Percentiles rank a stretch among this genome's conserved stretches.
Conservation (phyloP, 2,329 filamentous ascomycete species). For the Cryphonectria carpinicola region DNA sequence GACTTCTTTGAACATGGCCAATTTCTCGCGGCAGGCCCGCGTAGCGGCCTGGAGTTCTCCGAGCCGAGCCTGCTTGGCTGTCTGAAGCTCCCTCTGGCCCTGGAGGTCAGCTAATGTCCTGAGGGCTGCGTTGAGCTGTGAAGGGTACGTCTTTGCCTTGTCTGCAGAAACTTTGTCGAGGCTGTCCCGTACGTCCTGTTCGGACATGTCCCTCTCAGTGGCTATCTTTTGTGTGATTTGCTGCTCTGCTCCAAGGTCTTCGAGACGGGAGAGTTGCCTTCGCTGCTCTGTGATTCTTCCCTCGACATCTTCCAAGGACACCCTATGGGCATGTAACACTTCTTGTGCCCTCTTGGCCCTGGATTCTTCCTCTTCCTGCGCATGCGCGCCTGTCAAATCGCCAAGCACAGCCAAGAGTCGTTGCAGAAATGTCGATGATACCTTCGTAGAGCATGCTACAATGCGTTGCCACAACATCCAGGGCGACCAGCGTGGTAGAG, state of each 20-base stretch:
- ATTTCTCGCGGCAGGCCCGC: not conserved
- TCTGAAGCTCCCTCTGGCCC: not conserved
- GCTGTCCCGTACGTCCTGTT: not conserved
- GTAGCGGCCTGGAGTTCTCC: not conserved
- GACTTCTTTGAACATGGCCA: not conserved
- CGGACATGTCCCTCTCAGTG: not conserved
- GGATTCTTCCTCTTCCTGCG: not conserved
- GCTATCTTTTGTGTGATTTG: conserved; percentile 1
- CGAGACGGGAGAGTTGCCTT: not conserved
- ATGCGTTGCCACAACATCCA: not conserved
- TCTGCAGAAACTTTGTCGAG: not conserved
- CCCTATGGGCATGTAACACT: not conserved
- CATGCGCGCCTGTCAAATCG: not conserved
- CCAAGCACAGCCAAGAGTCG: not conserved
- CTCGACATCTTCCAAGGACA: not conserved
- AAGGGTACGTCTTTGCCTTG: not conserved
- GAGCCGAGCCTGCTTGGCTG: not conserved
- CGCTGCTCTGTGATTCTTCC: not conserved
- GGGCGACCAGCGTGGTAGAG: not conserved
- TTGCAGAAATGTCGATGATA: not conserved
- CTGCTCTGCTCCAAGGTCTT: not conserved
- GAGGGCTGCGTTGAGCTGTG: not conserved
- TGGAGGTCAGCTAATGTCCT: not conserved
- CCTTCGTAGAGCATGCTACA: not conserved
- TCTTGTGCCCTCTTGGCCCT: not conserved